phyloP scores from a whole-genome alignment of 2,329 filamentous ascomycete genomes.

The Alternaria incomplexa region DNA sequence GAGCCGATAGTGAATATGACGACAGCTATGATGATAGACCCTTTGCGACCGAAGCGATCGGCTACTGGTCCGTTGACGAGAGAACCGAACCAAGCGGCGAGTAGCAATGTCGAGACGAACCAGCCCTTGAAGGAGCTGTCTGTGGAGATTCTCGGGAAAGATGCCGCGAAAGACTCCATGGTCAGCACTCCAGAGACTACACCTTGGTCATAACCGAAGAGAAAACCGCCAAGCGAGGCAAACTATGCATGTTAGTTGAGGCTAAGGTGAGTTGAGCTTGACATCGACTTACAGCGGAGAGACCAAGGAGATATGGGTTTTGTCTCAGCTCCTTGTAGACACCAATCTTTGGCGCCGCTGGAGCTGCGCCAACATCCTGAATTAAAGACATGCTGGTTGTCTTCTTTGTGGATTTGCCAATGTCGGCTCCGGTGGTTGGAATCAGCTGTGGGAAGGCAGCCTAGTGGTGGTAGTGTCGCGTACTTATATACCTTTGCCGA shows the following conservation, averaged over 20 bases:
- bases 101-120: constrained; percentile 28
- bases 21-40: constrained; percentile 27
- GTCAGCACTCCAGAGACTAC: constrained; percentile 26
- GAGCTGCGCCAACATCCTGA: too few species aligned
- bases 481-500: constrained; percentile 10
- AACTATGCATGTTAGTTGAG: constrained; percentile 13
- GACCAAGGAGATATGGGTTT: constrained; percentile 27
- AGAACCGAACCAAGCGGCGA: constrained; percentile 29
- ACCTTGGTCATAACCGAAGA: constrained; percentile 31
- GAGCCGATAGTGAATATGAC: constrained; percentile 27
- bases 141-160: constrained; percentile 24
- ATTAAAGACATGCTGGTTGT: not conserved
- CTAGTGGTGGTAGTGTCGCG: not conserved
- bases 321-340: constrained; percentile 27
- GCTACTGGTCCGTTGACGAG: constrained; percentile 31
- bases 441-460: not conserved
- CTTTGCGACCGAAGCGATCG: constrained; percentile 28
- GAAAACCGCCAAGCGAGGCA: constrained; percentile 26
- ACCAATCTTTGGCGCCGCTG: constrained; percentile 19
- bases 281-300: constrained; percentile 17
- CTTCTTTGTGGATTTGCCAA: not conserved
- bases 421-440: not conserved
- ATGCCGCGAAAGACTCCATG: constrained; percentile 28
- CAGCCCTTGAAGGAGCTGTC: constrained; percentile 30
- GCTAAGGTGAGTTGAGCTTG: accelerated